Conservation (phyloP, 2,329 filamentous ascomycete genomes). For the Neofusicoccum sp. region DNA sequence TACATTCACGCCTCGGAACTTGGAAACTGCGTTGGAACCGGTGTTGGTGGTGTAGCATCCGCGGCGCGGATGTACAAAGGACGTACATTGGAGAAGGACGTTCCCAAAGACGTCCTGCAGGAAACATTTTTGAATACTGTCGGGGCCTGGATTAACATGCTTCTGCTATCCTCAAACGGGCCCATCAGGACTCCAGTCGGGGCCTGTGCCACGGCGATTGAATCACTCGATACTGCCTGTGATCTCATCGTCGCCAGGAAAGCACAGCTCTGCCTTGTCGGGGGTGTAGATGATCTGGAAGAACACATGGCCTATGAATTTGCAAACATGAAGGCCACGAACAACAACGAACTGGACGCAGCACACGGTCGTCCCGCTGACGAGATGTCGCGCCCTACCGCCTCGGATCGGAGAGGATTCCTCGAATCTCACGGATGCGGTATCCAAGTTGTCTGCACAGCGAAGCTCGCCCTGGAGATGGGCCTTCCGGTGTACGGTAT, state of each 20-base stretch:
- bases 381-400: slow-evolving; percentile 41
- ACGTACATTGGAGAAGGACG: slow-evolving; percentile 33
- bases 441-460: slow-evolving; percentile 40
- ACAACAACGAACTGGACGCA: slow-evolving; percentile 34
- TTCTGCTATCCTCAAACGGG: slow-evolving; percentile 38
- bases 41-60: slow-evolving; percentile 33
- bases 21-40: slow-evolving; percentile 39
- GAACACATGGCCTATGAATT: slow-evolving; percentile 36
- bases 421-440: slow-evolving; percentile 43
- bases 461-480: slow-evolving; percentile 39
- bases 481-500: slow-evolving; percentile 40
- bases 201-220: slow-evolving; percentile 43
- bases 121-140: slow-evolving; percentile 43
- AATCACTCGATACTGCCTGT: slow-evolving; percentile 40
- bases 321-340: slow-evolving; percentile 42
- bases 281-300: slow-evolving; percentile 40
- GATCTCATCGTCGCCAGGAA: not conserved
- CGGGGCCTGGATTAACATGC: slow-evolving; percentile 46
- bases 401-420: slow-evolving; percentile 39
- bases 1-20: slow-evolving; percentile 43
- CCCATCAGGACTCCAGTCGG: slow-evolving; percentile 42
- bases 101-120: slow-evolving; percentile 39
- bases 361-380: slow-evolving; percentile 29
- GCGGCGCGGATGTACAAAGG: slow-evolving; percentile 35
- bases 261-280: slow-evolving; percentile 38